Evolutionary conservation across 2,329 filamentous ascomycete species (phyloP).

Genomic region (Neonectria sp.): DNA sequence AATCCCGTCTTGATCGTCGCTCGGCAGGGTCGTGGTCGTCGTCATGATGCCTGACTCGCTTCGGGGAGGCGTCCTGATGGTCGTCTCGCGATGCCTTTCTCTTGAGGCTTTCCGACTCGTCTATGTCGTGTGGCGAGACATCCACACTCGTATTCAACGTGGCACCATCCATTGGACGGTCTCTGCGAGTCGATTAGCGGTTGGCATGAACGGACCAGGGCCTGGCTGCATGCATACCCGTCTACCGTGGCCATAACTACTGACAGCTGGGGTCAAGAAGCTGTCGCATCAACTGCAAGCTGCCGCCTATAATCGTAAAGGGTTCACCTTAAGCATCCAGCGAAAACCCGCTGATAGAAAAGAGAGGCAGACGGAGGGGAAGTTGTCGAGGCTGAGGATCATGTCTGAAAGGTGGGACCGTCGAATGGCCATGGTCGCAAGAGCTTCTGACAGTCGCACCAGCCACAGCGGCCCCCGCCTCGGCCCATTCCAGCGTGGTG

Average conservation of each 20-base stretch:
- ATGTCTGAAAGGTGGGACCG: conserved; percentile 40
- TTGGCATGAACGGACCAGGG: conserved; percentile 11
- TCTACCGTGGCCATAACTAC: conserved; percentile 40
- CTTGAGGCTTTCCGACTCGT: conserved; percentile 43
- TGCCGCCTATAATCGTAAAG: neutral
- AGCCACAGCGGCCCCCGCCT: conserved; percentile 37
- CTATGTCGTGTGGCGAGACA: conserved; percentile 4
- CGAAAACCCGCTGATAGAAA: neutral
- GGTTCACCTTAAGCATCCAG: neutral
- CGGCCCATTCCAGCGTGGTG: neutral
- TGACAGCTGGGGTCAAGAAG: neutral
- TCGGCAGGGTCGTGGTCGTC: conserved; percentile 32
- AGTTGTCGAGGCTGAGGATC: conserved; percentile 48
- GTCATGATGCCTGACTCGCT: conserved; percentile 46
- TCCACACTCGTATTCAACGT: conserved; percentile 22
- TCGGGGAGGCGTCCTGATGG: conserved; percentile 40
- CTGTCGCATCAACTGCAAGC: conserved; percentile 14
- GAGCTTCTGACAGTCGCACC: conserved; percentile 27
- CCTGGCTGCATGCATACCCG: conserved; percentile 37
- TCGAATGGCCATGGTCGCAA: conserved; percentile 22
- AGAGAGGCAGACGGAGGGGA: conserved; percentile 6
- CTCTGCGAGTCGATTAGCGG: conserved; percentile 41
- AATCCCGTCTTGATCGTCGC: conserved; percentile 35
- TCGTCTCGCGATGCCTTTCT: conserved; percentile 49
- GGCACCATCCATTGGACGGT: conserved; percentile 33